Base-by-base conservation (phyloP, 495 filamentous ascomycete genomes). In the Wilcoxina mikolae region DNA sequence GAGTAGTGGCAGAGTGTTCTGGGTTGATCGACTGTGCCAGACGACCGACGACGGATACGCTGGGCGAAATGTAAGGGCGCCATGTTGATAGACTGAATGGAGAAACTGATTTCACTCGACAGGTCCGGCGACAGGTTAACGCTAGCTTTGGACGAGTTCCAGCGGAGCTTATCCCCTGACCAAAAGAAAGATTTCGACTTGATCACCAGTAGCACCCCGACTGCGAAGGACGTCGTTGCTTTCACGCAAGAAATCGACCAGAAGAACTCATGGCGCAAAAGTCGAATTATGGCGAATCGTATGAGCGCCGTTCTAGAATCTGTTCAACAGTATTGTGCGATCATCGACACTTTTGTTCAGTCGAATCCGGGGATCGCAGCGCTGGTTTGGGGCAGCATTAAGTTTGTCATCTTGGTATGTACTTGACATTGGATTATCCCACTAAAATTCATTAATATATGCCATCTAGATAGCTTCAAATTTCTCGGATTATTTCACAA, bases 371-470 rank as follows among this genome's bases (percentile, higher is more conserved):
- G 33, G 25, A 48, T 54, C n/a, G 42, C 58, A 9, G 55, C 51
- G 15, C 49, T 60, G 10, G 26, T 60, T 49, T 60, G 55, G 58
- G 58, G 58, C 9, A 60, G 58, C n/a, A 44, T 50, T 31, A 58
- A 58, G 50, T 60, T 60, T 12, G 55, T 57, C 26, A 22, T 58
- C 17, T 27, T 23, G 29, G 58, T 60, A 41, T 29, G 57, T 35
- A 4, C 0, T 17, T 2, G 17, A 2, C 18, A 17, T 26, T 23
- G n/a, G 11, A 33, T 5, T 1, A 23, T 11, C 2, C 1, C 3
- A 39, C 4, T 47, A 17, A 7, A 23, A 50, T 3, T 54, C 20
- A 12, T 29, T 48, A 25, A 47, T 27, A 23, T 31, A 46, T 49
- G 23, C 22, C 9, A 31, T 27, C 11, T 4, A 57, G 55, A 20